Evolutionary conservation across 73 alveolate genomes (phyloP).

Genomic region (Paramecium sonneborni): DNA sequence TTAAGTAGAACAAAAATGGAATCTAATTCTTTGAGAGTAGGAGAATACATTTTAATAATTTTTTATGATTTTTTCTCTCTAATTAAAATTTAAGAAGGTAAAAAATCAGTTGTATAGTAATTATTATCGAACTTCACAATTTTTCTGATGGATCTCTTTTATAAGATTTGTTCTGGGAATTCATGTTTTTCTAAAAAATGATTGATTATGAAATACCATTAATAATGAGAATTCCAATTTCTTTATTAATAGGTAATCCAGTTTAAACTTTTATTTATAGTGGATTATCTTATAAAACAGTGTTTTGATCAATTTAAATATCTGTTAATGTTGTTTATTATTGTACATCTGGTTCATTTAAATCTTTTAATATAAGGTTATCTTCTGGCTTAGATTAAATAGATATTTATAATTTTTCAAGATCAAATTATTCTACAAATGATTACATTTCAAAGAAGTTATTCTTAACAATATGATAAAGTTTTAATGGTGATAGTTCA

Average conservation of each 20-base stretch:
- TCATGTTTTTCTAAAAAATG: neutral
- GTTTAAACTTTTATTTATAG: neutral
- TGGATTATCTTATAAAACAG: neutral
- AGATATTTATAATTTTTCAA: neutral
- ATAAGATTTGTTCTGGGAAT: neutral
- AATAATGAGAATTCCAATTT: neutral
- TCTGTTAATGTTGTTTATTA: neutral
- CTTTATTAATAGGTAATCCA: neutral
- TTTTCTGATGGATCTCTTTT: neutral
- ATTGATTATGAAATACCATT: neutral
- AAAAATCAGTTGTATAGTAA: neutral
- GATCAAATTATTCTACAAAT: neutral
- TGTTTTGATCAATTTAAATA: neutral
- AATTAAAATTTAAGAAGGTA: neutral
- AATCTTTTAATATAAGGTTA: neutral
- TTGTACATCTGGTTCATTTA: neutral
- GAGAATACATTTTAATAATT: neutral
- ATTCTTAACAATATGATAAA: neutral
- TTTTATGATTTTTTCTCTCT: slow-evolving; percentile 19
- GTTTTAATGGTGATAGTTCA: neutral
- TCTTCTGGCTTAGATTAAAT: neutral
- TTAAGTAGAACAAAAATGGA: neutral
- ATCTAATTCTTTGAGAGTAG: slow-evolving; percentile 1
- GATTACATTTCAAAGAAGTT: neutral
- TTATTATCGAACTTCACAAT: neutral